phyloP scores from a whole-genome alignment of 805 yeast genomes.

The Nematodospora valgi region DNA sequence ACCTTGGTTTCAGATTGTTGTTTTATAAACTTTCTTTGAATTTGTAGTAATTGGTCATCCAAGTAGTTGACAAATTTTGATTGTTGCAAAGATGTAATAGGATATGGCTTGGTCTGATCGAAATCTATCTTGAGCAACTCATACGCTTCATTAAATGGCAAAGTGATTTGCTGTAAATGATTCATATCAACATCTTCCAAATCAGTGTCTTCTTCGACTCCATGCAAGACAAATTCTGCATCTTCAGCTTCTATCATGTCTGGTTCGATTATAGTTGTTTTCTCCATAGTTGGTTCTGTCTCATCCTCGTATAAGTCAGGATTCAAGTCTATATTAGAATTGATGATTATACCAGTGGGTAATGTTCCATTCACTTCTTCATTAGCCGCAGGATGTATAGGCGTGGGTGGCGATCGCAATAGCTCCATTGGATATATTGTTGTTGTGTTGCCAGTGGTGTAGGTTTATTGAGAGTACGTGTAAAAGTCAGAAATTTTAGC shows the following conservation, averaged over 20 bases:
- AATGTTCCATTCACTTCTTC: conserved; percentile 25
- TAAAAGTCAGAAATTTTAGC: no score
- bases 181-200: conserved; percentile 9
- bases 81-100: conserved; percentile 23
- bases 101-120: not conserved
- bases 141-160: conserved; percentile 29
- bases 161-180: conserved; percentile 15
- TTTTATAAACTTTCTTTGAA: conserved; percentile 35
- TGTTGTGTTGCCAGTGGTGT: no score
- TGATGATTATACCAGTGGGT: conserved; percentile 23
- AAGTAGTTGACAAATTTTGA: conserved; percentile 33
- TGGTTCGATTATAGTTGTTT: not conserved
- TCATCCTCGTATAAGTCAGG: conserved; percentile 35
- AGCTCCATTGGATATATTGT: no score
- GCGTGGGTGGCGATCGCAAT: conserved; percentile 32
- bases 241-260: not conserved
- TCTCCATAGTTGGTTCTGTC: conserved; percentile 4
- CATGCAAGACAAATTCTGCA: not conserved
- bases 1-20: conserved; percentile 27
- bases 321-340: conserved; percentile 30
- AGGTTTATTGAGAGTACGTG: no score
- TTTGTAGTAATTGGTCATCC: conserved; percentile 31
- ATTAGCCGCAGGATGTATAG: conserved; percentile 32
- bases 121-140: conserved; percentile 14
- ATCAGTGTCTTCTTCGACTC: conserved; percentile 1